Evolutionary conservation across 2,329 filamentous ascomycete species (phyloP).

Genomic region (Beauveria australis): DNA sequence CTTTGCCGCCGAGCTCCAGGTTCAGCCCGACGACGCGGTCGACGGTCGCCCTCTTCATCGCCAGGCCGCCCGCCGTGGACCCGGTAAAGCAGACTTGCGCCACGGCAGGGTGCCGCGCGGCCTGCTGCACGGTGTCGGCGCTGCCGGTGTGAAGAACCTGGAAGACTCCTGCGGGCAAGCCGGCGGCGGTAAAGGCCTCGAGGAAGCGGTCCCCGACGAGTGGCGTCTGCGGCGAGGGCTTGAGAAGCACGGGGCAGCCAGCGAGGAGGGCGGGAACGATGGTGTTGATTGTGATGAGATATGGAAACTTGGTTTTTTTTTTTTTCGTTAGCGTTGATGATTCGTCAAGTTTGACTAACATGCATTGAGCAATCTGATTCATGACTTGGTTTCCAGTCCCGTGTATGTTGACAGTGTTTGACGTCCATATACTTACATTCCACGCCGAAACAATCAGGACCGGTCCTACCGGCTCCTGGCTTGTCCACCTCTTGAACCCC

Average conservation of each 20-base stretch:
- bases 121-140: constrained; percentile 62
- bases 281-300: constrained; percentile 86
- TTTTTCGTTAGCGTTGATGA: constrained; percentile 10
- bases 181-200: constrained; percentile 68
- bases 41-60: constrained; percentile 75
- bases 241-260: constrained; percentile 86
- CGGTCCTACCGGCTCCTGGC: constrained; percentile 78
- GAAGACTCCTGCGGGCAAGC: constrained; percentile 73
- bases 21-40: constrained; percentile 79
- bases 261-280: constrained; percentile 84
- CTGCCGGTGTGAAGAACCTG: constrained; percentile 90
- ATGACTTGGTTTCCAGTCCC: too few species aligned
- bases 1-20: constrained; percentile 88
- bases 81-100: constrained; percentile 86
- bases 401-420: background rate
- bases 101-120: constrained; percentile 70
- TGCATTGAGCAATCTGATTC: too few species aligned
- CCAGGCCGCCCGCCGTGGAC: constrained; percentile 78
- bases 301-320: constrained; percentile 62
- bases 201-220: constrained; percentile 80
- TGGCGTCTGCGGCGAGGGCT: constrained; percentile 90
- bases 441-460: constrained; percentile 88
- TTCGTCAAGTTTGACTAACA: background rate
- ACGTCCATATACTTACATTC: constrained; percentile 59
- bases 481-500: constrained; percentile 84